Percentiles rank a stretch among this genome's conserved stretches.
Evolutionary conservation across 2,329 filamentous ascomycete species (phyloP).

Genomic region (Aspergillus eucalypticola): DNA sequence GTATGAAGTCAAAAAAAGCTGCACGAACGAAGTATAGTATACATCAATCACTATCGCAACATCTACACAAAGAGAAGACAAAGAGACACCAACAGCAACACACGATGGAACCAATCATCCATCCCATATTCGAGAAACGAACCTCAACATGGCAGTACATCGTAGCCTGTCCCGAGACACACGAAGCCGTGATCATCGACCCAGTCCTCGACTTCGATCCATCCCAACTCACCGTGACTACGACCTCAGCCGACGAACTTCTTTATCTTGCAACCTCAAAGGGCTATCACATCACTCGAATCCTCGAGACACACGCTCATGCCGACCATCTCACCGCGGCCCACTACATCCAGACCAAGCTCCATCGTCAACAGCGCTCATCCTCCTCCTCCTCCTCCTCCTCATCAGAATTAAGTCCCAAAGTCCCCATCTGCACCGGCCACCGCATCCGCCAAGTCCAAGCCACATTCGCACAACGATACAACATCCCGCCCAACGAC

Average conservation of each 20-base stretch:
- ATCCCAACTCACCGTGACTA: slow-evolving; percentile 47
- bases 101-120: background rate
- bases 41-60: too few species aligned
- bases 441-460: slow-evolving; percentile 57
- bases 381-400: too few species aligned
- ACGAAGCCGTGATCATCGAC: slow-evolving; percentile 60
- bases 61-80: too few species aligned
- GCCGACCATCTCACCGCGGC: slow-evolving; percentile 60
- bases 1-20: too few species aligned
- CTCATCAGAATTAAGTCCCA: too few species aligned
- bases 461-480: slow-evolving; percentile 50
- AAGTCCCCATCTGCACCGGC: slow-evolving; percentile 57
- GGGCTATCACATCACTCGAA: slow-evolving; percentile 51
- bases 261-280: slow-evolving; percentile 48
- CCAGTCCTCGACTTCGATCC: slow-evolving; percentile 61
- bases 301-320: slow-evolving; percentile 62
- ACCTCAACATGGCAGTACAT: slow-evolving; percentile 50
- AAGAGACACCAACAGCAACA: too few species aligned
- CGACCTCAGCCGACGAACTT: slow-evolving; percentile 55
- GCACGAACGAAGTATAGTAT: too few species aligned
- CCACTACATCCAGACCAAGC: slow-evolving; percentile 22
- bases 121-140: slow-evolving; percentile 6
- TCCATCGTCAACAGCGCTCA: background rate
- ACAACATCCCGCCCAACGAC: slow-evolving; percentile 49
- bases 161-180: slow-evolving; percentile 55